These are phyloP conservation scores for Colletotrichum viniferum DNA, from an alignment of 2,329 filamentous ascomycete species.

Conservation along the genomic window DNA sequence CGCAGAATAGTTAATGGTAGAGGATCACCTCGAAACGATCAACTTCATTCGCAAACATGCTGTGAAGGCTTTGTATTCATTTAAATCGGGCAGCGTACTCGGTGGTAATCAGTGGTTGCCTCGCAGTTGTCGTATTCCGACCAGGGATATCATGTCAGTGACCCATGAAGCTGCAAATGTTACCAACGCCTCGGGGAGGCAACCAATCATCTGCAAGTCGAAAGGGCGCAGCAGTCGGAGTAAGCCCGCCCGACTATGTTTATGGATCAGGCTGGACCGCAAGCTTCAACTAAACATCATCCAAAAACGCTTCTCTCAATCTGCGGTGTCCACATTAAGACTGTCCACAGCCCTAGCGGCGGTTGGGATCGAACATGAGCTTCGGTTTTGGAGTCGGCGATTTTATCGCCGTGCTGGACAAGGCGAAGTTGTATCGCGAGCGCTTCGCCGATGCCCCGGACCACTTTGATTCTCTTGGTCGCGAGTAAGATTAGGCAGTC, in stretches of 20 bases:
- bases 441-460: not conserved
- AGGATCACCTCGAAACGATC: accelerated
- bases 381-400: not conserved
- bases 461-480: not conserved
- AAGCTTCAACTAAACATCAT: not conserved
- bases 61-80: not conserved
- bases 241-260: not conserved
- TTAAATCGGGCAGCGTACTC: not conserved
- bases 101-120: accelerated
- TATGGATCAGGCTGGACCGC: not conserved
- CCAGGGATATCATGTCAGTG: accelerated
- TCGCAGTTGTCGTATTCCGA: not conserved
- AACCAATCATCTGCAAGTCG: not conserved
- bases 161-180: not conserved
- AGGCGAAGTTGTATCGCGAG: not conserved
- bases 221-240: not conserved
- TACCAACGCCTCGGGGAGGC: accelerated
- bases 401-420: not conserved
- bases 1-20: accelerated
- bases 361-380: not conserved
- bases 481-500: not conserved
- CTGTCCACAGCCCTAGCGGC: not conserved
- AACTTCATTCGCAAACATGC: not conserved
- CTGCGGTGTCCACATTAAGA: not conserved
- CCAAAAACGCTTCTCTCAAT: not conserved